Percentiles rank a stretch among this genome's conserved stretches.
These are phyloP conservation scores for Acacia melanoxylon DNA, from an alignment of 306 rosid species.

Conservation along the genomic window DNA sequence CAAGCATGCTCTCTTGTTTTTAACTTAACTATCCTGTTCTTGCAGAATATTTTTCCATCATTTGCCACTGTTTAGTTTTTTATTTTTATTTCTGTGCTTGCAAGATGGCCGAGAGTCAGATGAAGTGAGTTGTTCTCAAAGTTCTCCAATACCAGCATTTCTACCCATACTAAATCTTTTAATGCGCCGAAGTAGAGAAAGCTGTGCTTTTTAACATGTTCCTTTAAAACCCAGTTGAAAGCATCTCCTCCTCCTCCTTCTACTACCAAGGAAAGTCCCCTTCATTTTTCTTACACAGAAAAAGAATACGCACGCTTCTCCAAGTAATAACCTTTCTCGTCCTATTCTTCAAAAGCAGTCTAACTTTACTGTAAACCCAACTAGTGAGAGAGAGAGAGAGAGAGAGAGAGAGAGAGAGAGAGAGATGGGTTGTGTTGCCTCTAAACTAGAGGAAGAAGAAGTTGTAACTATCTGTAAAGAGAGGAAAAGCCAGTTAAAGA, in stretches of 20 bases:
- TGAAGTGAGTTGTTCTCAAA: slow-evolving; percentile 32
- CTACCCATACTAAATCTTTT: slow-evolving; percentile 4
- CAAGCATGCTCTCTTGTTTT: background rate
- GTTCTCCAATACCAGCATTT: slow-evolving; percentile 30
- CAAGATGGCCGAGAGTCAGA: background rate
- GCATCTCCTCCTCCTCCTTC: slow-evolving; percentile 9
- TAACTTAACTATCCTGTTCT: background rate
- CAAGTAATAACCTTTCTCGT: slow-evolving; percentile 46
- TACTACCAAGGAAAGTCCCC: slow-evolving; percentile 40
- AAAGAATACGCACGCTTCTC: slow-evolving; percentile 46
- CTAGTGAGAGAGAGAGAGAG: slow-evolving; percentile 29
- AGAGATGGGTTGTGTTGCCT: slow-evolving; percentile 88
- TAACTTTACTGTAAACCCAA: slow-evolving; percentile 14
- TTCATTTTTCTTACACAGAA: slow-evolving; percentile 19
- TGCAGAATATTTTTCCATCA: background rate
- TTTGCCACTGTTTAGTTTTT: background rate
- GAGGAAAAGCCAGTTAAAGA: slow-evolving; percentile 73
- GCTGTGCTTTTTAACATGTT: slow-evolving; percentile 35
- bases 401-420: slow-evolving; percentile 29
- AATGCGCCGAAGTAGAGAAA: slow-evolving; percentile 26
- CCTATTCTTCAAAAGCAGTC: slow-evolving; percentile 36
- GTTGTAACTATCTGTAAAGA: slow-evolving; percentile 82
- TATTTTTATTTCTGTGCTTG: background rate
- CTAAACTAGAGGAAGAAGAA: slow-evolving; percentile 92
- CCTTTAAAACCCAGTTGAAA: slow-evolving; percentile 42